Base-by-base conservation (phyloP, 768 basidiomycete species). In the Tulasnella sp. region DNA sequence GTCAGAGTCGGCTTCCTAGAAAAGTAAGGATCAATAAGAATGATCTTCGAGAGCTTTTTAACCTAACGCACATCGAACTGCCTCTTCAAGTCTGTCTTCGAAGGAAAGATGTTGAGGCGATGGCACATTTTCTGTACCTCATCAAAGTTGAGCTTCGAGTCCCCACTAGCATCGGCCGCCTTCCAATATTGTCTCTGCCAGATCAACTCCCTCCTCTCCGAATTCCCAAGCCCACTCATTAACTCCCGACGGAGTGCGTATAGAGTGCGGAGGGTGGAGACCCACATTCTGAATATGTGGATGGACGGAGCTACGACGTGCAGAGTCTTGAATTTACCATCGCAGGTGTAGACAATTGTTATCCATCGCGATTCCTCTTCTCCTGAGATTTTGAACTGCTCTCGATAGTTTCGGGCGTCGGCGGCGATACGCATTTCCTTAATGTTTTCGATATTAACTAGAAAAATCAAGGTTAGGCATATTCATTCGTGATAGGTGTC, bases 101-200 rank as follows among this genome's bases (percentile, higher is more conserved):
- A 87, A 24, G 90, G 86, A 79, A 89, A 90, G 62, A 92, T 89
- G 83, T 94, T 93, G 82, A 96, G 85, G 48, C 93, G 86, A 83
- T 86, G 88, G 84, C 93, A 95, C 72, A 96, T 84, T 78, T 87
- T 88, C 84, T 93, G 90, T 7, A 94, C 89, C 81, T 96, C 92
- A 16, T 89, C 90, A 80, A 94, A 93, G 68, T 89, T 89, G 58
- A 95, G 84, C 75, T 88, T 88, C 80, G 91, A 88, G 83, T 93
- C 92, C 8, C 88, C 87, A 62, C 88, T 86, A 56, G 89, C 87
- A 81, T 93, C 92, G 0, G 91, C 90, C 19, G 89, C 89, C 83
- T 91, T 93, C 94, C 94, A 95, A 83, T 92, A 93, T 84, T 92
- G 92, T 78, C 90, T 88, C 85, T 94, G 90, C 94, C 94, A 96